phyloP scores from a whole-genome alignment of 352 stramenopile genomes.

The Phytopythium kandeliae region DNA sequence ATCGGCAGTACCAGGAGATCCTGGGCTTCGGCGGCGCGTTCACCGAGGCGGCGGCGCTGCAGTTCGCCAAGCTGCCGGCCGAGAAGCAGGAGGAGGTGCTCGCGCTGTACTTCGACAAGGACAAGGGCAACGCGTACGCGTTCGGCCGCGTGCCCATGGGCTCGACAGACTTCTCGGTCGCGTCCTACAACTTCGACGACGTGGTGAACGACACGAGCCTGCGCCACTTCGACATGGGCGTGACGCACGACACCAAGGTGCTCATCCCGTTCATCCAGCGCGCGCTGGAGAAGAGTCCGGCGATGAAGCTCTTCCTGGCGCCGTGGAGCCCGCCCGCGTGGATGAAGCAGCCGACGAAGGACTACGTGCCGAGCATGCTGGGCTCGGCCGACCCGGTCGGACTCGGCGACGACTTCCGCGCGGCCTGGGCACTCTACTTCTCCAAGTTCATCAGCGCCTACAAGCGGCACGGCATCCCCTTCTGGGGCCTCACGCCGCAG shows the following conservation, averaged over 20 bases:
- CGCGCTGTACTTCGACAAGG: conserved; percentile 83
- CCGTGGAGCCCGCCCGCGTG: conserved; percentile 88
- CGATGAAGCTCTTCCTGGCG: conserved; percentile 82
- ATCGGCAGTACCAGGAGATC: conserved; percentile 65
- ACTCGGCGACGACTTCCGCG: conserved; percentile 40
- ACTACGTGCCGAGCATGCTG: conserved; percentile 62
- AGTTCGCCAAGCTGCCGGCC: conserved; percentile 77
- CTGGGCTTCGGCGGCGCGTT: conserved; percentile 91
- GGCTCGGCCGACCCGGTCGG: conserved; percentile 47
- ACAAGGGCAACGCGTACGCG: conserved; percentile 76
- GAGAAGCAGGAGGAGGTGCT: conserved; percentile 82
- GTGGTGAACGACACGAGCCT: conserved; percentile 62
- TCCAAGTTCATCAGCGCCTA: conserved; percentile 91
- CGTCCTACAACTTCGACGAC: conserved; percentile 88
- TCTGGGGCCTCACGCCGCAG: conserved; percentile 89
- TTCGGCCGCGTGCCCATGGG: conserved; percentile 90
- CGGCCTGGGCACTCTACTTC: conserved; percentile 88
- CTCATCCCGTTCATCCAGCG: conserved; percentile 85
- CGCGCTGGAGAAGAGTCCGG: conserved; percentile 51
- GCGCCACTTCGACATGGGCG: conserved; percentile 68
- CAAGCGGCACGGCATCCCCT: conserved; percentile 68
- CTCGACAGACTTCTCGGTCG: conserved; percentile 84
- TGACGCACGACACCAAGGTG: conserved; percentile 67
- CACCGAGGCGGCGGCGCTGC: conserved; percentile 86
- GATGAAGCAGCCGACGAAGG: conserved; percentile 62